Base-by-base conservation (phyloP, 2,329 filamentous ascomycete genomes). In the Penicillium thymicola region DNA sequence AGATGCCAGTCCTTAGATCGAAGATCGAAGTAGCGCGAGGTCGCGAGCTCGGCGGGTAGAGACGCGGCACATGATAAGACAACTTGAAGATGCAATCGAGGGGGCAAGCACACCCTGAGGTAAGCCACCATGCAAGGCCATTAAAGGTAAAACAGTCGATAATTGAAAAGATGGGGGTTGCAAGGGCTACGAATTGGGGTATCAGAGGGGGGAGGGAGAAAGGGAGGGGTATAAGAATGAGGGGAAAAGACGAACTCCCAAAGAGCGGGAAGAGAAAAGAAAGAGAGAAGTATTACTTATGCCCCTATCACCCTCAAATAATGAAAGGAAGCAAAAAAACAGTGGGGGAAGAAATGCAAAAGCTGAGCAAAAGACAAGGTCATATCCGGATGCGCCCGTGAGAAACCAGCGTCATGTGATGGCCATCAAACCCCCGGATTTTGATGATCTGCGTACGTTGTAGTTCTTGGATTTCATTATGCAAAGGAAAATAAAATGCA, bases 21-120 rank as follows among this genome's bases (percentile, higher is more conserved):
- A 63, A 49, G 55, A 51, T 61, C 59, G 66, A 50, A 60, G 60
- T 60, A 61, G 65, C 68, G 69, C 69, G 71, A 65, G 52, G 60
- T 69, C 69, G 66, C 67, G 64, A 64, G 56, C 59, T 59, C 57
- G 59, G 62, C 54, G 60, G 59, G 64, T 61, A 63, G 62, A 62
- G 60, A 62, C 62, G 62, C 62, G 63, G 65, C 60, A 61, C 70
- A 73, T 73, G 64, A 71, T 72, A 71, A 66, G 64, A 60, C 44
- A 58, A 55, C 58, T 52, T 47, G 60, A 54, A 55, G 53, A 59
- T 51, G 59, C 54, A 57, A 59, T 65, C 63, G 59, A 56, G 60
- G 58, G 56, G 51, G 47, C 54, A 59, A 60, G 62, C 56, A 68
- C 61, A 62, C 58, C 65, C 64, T 62, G 61, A 59, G 61, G 59